phyloP scores from a whole-genome alignment of 2,329 filamentous ascomycete species.

The Atkinsonella texensis region DNA sequence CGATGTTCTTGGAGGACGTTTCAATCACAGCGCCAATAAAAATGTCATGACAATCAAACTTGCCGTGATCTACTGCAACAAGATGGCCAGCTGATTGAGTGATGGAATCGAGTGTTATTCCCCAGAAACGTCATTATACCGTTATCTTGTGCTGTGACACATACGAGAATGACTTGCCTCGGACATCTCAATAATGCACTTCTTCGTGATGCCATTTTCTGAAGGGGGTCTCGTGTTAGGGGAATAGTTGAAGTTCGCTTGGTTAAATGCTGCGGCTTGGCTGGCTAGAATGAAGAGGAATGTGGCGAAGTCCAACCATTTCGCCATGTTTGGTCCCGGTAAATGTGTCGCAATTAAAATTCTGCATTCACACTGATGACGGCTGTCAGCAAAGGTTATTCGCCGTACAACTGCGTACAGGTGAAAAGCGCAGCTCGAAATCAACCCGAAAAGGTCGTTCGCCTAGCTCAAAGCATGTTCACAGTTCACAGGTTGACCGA shows the following conservation, averaged over 20 bases:
- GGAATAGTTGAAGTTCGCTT: neutral
- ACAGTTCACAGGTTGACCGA: no score
- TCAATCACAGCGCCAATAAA: conserved; percentile 25
- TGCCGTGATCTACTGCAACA: conserved; percentile 11
- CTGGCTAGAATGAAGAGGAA: neutral
- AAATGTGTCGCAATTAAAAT: no score
- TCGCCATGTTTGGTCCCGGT: no score
- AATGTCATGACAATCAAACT: conserved; percentile 23
- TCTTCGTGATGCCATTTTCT: conserved; percentile 10
- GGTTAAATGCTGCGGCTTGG: neutral
- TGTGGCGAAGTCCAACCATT: neutral
- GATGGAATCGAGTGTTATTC: conserved; percentile 8
- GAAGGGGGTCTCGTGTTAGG: neutral
- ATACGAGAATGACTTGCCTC: conserved; percentile 5
- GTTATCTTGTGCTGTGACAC: neutral
- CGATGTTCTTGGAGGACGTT: conserved; percentile 18
- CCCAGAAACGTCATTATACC: conserved; percentile 3
- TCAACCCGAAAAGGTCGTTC: no score
- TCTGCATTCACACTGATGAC: no score
- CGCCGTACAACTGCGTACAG: no score
- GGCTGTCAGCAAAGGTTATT: no score
- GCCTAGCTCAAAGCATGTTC: no score
- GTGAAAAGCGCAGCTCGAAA: no score
- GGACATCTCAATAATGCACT: conserved; percentile 15
- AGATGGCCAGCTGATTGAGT: conserved; percentile 12